Conservation (phyloP, 225 moss, liverwort and hornwort species). For the Asterella californica region DNA sequence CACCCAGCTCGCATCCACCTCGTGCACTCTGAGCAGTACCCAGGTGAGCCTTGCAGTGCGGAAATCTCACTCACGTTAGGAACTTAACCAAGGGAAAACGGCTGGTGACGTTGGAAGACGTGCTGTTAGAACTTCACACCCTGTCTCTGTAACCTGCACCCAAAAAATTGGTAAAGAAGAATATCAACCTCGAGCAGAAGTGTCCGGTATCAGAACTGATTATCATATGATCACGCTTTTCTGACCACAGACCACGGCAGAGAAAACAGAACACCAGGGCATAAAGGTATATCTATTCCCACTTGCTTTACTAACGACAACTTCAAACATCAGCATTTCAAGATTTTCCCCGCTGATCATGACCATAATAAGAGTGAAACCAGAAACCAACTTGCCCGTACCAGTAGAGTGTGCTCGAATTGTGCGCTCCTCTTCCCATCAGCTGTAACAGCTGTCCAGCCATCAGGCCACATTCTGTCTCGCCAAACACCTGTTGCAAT, state of each 20-base stretch:
- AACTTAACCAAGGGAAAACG: conserved; percentile 79
- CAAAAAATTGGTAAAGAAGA: background rate
- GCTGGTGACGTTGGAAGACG: conserved; percentile 75
- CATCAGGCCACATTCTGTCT: conserved; percentile 98
- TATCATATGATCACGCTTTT: background rate
- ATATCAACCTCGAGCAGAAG: background rate
- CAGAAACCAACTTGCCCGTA: conserved; percentile 24
- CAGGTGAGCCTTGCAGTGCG: background rate
- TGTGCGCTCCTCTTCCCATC: conserved; percentile 96
- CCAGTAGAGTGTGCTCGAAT: conserved; percentile 97
- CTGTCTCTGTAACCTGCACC: conserved; percentile 83
- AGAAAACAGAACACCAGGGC: background rate
- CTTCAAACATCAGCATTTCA: background rate
- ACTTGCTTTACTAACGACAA: background rate
- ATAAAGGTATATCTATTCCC: background rate
- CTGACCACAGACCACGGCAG: too few species aligned
- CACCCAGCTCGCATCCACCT: background rate
- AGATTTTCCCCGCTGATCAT: background rate
- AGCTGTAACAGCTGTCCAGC: conserved; percentile 72
- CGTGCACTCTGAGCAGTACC: background rate
- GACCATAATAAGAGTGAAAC: background rate
- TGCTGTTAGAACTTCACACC: conserved; percentile 94
- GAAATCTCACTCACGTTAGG: background rate
- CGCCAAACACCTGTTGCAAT: conserved; percentile 63
- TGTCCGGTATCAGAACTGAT: background rate